Conservation (phyloP, 208 protist species). For the Acanthamoeba castellanii region DNA sequence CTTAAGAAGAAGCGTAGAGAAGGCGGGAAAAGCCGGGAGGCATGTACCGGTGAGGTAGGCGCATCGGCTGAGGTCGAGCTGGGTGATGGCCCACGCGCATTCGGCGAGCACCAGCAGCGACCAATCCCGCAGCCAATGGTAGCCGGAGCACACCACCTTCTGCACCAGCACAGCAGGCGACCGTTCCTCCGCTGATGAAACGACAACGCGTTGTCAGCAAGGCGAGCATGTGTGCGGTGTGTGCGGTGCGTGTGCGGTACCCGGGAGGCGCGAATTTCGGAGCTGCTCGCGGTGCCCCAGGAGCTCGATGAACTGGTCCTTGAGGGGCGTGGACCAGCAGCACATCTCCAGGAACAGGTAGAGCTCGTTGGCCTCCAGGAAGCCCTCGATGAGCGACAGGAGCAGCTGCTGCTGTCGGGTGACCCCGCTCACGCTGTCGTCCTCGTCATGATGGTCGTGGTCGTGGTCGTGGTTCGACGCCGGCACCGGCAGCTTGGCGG, state of each 20-base stretch:
- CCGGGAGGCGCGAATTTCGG: too few relatives aligned
- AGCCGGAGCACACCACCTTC: neutral
- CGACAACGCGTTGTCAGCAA: neutral
- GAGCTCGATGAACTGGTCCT: neutral
- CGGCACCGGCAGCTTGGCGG: neutral
- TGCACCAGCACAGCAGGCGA: neutral
- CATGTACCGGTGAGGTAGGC: constrained; percentile 37
- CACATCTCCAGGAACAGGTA: constrained; percentile 64
- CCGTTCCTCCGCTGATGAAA: neutral
- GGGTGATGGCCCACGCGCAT: constrained; percentile 26
- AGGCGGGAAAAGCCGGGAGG: neutral
- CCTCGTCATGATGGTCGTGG: neutral
- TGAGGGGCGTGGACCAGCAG: neutral
- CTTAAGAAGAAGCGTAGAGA: too few relatives aligned
- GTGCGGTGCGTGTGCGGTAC: neutral
- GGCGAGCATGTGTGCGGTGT: neutral
- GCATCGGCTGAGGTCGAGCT: constrained; percentile 50
- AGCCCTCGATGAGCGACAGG: neutral
- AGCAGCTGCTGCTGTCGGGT: constrained; percentile 23
- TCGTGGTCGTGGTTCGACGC: neutral
- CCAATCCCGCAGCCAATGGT: constrained; percentile 53
- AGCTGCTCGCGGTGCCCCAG: neutral
- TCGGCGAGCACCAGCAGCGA: neutral
- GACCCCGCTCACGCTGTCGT: neutral
- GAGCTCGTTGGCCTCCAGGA: neutral